These are phyloP conservation scores for Aspergillus luchuensis DNA, from an alignment of 2,329 filamentous ascomycete genomes.

Conservation along the genomic window DNA sequence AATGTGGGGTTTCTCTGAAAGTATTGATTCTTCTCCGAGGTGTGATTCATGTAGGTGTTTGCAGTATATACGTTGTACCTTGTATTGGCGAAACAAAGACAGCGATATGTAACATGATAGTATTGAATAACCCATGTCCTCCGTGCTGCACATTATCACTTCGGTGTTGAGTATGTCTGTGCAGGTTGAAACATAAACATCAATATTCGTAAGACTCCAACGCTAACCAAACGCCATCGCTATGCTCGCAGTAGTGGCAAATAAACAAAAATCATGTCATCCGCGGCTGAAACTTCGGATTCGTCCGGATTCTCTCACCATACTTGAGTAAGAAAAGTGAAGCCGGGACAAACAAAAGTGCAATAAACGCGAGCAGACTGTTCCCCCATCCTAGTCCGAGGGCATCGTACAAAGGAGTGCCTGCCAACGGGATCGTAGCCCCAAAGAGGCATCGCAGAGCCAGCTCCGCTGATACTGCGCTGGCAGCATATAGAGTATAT, in stretches of 20 bases:
- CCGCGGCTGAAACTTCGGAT: slow-evolving; percentile 18
- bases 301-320: slow-evolving; percentile 20
- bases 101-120: no score
- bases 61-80: no score
- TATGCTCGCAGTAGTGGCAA: background rate
- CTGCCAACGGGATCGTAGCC: slow-evolving; percentile 17
- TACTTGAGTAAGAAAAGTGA: slow-evolving; percentile 16
- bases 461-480: slow-evolving; percentile 19
- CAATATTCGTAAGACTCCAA: no score
- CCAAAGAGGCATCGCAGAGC: slow-evolving; percentile 20
- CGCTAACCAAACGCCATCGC: background rate
- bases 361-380: slow-evolving; percentile 18
- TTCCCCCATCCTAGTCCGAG: slow-evolving; percentile 23
- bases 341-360: slow-evolving; percentile 16
- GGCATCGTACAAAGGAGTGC: slow-evolving; percentile 14
- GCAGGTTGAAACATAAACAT: no score
- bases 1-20: no score
- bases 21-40: no score
- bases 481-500: slow-evolving; percentile 20
- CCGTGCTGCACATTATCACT: no score
- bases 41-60: no score
- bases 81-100: no score
- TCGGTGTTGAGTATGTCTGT: no score
- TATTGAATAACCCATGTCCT: no score
- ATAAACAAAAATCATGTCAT: slow-evolving; percentile 9